These are phyloP conservation scores for Lippia alba DNA, from an alignment of 305 asterid species.

Conservation along the genomic window DNA sequence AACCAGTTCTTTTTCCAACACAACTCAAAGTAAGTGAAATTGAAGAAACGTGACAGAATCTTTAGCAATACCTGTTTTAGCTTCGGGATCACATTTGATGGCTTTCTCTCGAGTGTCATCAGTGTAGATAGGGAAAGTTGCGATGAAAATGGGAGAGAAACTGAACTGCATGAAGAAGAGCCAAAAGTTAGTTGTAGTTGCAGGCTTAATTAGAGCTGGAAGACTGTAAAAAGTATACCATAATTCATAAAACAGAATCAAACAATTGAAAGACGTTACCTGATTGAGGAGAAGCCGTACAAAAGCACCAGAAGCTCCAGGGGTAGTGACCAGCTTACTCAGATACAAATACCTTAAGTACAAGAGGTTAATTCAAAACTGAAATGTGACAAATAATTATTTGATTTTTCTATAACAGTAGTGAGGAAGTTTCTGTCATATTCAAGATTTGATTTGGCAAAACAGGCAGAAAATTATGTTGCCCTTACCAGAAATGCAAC, in stretches of 20 bases:
- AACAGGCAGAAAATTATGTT: not conserved
- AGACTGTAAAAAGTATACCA: not conserved
- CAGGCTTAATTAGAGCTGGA: conserved; percentile 5
- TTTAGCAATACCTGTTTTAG: conserved; percentile 69
- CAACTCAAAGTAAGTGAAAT: not conserved
- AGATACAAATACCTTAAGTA: conserved; percentile 73
- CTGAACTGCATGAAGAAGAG: conserved; percentile 59
- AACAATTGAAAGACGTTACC: conserved; percentile 48
- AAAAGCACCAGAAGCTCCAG: conserved; percentile 81
- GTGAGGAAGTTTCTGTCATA: conserved; percentile 12
- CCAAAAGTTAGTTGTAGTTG: conserved; percentile 21
- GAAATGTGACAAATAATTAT: conserved; percentile 2
- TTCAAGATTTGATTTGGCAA: conserved; percentile 5
- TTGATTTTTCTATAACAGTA: not conserved
- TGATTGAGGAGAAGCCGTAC: conserved; percentile 83
- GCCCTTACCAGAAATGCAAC: conserved; percentile 83
- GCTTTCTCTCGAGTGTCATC: conserved; percentile 86
- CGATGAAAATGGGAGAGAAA: conserved; percentile 84
- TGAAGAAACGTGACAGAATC: conserved; percentile 4
- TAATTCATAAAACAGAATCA: conserved; percentile 3
- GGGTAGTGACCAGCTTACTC: conserved; percentile 74
- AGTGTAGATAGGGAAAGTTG: conserved; percentile 70
- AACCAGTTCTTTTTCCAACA: conserved; percentile 11
- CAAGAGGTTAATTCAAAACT: conserved; percentile 14
- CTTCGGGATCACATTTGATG: conserved; percentile 83